Evolutionary conservation across 345 rosid species (phyloP).

Genomic region (Bruguiera sexangula): DNA sequence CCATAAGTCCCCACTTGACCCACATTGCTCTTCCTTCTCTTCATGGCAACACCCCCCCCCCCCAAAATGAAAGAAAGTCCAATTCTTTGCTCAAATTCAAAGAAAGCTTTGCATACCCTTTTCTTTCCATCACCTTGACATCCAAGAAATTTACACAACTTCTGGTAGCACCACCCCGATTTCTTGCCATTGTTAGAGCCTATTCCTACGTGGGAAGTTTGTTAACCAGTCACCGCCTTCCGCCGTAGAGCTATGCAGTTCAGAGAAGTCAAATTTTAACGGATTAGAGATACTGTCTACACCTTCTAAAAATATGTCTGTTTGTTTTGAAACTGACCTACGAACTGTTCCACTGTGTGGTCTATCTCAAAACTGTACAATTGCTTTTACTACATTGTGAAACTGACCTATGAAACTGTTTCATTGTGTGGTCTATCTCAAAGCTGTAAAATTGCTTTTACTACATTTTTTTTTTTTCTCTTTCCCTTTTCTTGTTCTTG

Average conservation of each 20-base stretch:
- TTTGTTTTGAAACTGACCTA: slow-evolving; percentile 26
- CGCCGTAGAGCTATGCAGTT: slow-evolving; percentile 12
- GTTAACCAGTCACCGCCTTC: slow-evolving; percentile 14
- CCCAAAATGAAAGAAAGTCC: slow-evolving; percentile 37
- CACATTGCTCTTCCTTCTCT: slow-evolving; percentile 44
- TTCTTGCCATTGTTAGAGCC: slow-evolving; percentile 24
- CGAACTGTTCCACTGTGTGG: slow-evolving; percentile 24
- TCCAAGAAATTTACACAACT: slow-evolving; percentile 14
- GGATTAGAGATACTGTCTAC: slow-evolving; percentile 33
- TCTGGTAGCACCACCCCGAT: slow-evolving; percentile 26
- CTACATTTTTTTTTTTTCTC: background rate
- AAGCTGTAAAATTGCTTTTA: background rate
- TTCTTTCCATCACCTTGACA: slow-evolving; percentile 9
- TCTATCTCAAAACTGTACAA: slow-evolving; percentile 4
- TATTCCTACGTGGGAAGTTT: slow-evolving; percentile 25
- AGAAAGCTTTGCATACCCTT: slow-evolving; percentile 15
- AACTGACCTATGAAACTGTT: slow-evolving; percentile 36
- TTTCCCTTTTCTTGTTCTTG: slow-evolving; percentile 21
- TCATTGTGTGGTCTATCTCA: slow-evolving; percentile 1
- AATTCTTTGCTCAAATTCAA: slow-evolving; percentile 34
- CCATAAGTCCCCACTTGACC: slow-evolving; percentile 28
- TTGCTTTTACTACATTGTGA: slow-evolving; percentile 5
- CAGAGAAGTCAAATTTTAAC: slow-evolving; percentile 42
- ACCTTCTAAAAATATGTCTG: slow-evolving; percentile 21
- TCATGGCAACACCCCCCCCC: slow-evolving; percentile 44